Evolutionary conservation across 208 protist genomes (phyloP).

Genomic region (Endotrypanum monterogeii): DNA sequence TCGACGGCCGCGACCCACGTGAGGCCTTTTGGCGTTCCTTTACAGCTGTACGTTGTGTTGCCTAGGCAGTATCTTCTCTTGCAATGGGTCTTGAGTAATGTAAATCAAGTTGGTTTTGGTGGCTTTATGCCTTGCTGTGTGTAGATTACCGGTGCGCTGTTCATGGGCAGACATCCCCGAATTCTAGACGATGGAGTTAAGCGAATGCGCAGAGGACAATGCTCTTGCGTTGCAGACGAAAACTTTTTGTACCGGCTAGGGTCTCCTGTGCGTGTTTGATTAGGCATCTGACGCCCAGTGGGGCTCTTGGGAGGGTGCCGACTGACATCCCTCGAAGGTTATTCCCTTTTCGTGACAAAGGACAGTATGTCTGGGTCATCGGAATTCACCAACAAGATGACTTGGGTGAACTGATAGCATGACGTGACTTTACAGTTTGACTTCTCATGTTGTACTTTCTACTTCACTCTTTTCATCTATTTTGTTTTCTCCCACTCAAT

Average conservation of each 20-base stretch:
- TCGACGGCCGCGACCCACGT: not conserved
- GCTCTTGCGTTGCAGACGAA: not conserved
- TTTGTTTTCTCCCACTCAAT: too few relatives aligned
- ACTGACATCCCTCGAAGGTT: not conserved
- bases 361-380: not conserved
- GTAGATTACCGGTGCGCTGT: not conserved
- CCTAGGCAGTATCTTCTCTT: conserved; percentile 5
- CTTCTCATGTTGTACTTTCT: not conserved
- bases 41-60: not conserved
- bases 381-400: not conserved
- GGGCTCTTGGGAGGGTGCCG: not conserved
- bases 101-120: conserved; percentile 5
- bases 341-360: conserved; percentile 10
- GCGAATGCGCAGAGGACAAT: not conserved
- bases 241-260: not conserved
- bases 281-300: not conserved
- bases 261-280: not conserved
- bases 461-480: not conserved
- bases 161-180: not conserved
- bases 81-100: conserved; percentile 4
- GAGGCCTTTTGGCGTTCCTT: not conserved
- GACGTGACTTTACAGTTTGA: not conserved
- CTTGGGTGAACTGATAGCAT: not conserved
- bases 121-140: not conserved
- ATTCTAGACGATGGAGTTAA: not conserved